Base-by-base conservation (phyloP, 2,329 filamentous ascomycete species). In the Atkinsonella hypoxylon region DNA sequence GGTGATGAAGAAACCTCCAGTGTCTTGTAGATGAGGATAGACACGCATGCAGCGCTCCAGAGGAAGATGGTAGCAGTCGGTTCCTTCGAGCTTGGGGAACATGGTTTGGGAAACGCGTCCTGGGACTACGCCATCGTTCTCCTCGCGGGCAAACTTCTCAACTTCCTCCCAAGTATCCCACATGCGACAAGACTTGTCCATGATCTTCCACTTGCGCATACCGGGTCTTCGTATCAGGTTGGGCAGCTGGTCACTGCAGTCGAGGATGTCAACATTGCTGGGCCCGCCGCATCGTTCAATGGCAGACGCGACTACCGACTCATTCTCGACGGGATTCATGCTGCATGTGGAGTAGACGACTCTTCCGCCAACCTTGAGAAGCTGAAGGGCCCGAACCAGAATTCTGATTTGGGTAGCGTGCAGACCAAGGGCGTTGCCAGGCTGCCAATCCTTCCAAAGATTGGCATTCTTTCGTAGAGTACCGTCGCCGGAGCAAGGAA, bases 321-420 rank as follows among this genome's bases (percentile, higher is more conserved):
- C 93, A 62, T 98, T 95, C 73, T 98, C 93, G 30, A 97, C 82
- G 0, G 93, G 93, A 70, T 98, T 98, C 87, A 98, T 89, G 67
- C 89, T 96, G 76, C 93, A 98, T 18, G 93, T 98, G 3, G 91
- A 97, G 72, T 97, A 98, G 48, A 98, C 91, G 30, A 97, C 87
- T 55, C 90, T 82, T 48, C 93, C 93, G 40, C 93, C 91, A 51
- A 89, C 85, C 74, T 96, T 97, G 57, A 98, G 80, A 82, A 98
- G 89, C 70, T 97, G 91, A 48, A 98, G 76, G 32, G 93, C 88
- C 54, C 93, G 84, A 51, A 95, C 87, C 46, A 98, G 74, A 58
- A 98, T 98, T 45, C 91, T 79, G 43, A 89, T 78, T 69, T 98
- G 93, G 1, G 89, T 94, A 34, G 81, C 72, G 67, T 96, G 87